These are phyloP conservation scores for Nitzschia sp. DNA, from an alignment of 108 stramenopile species.

Conservation along the genomic window DNA sequence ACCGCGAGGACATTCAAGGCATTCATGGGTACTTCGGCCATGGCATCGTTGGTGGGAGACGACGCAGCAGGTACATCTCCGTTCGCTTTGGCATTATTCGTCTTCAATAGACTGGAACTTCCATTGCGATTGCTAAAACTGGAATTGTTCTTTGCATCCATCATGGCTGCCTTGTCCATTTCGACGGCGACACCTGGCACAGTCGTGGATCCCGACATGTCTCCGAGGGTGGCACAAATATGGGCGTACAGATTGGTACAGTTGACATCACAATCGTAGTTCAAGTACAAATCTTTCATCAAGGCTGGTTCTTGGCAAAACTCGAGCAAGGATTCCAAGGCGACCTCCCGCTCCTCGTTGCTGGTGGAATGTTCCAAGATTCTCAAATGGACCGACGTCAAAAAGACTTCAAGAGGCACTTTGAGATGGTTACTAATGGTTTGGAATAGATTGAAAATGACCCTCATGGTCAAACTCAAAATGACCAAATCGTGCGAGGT, in stretches of 20 bases:
- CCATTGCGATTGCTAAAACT: too few relatives aligned
- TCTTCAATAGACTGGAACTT: background rate
- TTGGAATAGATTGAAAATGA: conserved; percentile 96
- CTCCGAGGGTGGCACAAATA: conserved; percentile 67
- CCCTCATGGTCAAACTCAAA: conserved; percentile 84
- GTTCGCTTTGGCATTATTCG: background rate
- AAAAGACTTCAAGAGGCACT: conserved; percentile 96
- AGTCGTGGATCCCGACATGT: conserved; percentile 43
- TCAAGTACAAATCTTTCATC: conserved; percentile 93
- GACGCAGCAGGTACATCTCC: conserved; percentile 11
- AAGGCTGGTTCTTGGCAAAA: conserved; percentile 91
- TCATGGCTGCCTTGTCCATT: conserved; percentile 20
- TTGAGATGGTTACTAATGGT: conserved; percentile 93
- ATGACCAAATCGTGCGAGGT: conserved; percentile 83
- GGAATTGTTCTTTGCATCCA: background rate
- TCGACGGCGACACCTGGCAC: conserved; percentile 15
- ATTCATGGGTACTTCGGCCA: conserved; percentile 56
- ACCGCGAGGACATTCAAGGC: conserved; percentile 79
- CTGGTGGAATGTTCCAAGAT: conserved; percentile 54
- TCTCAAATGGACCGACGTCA: conserved; percentile 86
- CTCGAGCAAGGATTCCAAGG: conserved; percentile 89
- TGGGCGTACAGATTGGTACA: conserved; percentile 94
- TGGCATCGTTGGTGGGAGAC: conserved; percentile 2
- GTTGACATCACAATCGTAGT: conserved; percentile 96
- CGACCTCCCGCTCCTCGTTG: conserved; percentile 89